Evolutionary conservation across 2,329 filamentous ascomycete species (phyloP).

Genomic region (Aspergillus carbonarius): DNA sequence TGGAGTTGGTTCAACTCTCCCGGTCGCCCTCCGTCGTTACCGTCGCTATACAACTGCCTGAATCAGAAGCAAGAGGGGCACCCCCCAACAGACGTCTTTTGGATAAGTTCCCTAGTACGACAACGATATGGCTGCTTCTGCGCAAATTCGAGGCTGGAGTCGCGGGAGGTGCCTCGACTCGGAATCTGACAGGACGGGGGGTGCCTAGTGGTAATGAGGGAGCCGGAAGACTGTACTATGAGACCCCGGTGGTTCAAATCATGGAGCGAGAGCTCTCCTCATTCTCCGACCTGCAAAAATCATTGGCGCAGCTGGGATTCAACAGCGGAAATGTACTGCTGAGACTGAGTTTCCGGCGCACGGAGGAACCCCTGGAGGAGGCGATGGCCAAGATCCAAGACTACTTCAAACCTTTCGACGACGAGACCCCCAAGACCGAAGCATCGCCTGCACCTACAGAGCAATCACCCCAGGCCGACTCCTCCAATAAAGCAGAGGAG

Average conservation of each 20-base stretch:
- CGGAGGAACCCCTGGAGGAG: slow-evolving; percentile 75
- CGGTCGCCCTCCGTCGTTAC: slow-evolving; percentile 82
- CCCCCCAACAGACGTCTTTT: slow-evolving; percentile 65
- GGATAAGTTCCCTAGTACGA: slow-evolving; percentile 84
- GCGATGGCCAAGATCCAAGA: slow-evolving; percentile 78
- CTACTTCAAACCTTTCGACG: slow-evolving; percentile 62
- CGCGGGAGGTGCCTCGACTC: slow-evolving; percentile 57
- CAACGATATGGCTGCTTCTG: slow-evolving; percentile 83
- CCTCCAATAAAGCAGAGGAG: slow-evolving; percentile 10
- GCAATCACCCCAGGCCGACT: slow-evolving; percentile 2
- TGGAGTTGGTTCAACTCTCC: slow-evolving; percentile 85
- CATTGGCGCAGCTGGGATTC: slow-evolving; percentile 79
- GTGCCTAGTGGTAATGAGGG: slow-evolving; percentile 61
- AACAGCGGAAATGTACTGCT: slow-evolving; percentile 80
- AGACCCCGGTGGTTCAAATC: slow-evolving; percentile 79
- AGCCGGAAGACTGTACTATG: slow-evolving; percentile 80
- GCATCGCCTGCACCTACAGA: slow-evolving; percentile 26
- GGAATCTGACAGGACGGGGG: slow-evolving; percentile 83
- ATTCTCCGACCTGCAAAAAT: slow-evolving; percentile 84
- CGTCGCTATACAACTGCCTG: slow-evolving; percentile 82
- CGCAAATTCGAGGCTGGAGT: slow-evolving; percentile 83
- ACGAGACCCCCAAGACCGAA: slow-evolving; percentile 23
- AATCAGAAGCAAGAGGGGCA: slow-evolving; percentile 63
- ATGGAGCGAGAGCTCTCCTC: slow-evolving; percentile 76
- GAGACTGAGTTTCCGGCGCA: slow-evolving; percentile 72